These are phyloP conservation scores for Paraurostyla sp. DNA, from an alignment of 73 alveolate species.

Conservation along the genomic window DNA sequence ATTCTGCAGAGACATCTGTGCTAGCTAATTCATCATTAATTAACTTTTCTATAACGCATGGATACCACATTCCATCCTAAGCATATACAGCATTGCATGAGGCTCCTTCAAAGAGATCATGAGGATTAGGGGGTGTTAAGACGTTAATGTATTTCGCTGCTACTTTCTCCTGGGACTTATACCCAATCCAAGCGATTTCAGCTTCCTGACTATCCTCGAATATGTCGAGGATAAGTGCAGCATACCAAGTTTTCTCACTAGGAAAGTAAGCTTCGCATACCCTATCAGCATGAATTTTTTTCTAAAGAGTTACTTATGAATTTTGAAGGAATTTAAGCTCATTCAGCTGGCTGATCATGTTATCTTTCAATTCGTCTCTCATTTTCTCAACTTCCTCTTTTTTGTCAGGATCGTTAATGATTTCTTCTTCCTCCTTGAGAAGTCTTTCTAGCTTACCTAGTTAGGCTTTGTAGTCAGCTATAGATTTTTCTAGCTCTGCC, in stretches of 20 bases:
- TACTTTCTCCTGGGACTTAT: background rate
- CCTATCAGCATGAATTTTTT: slow-evolving; percentile 22
- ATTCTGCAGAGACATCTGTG: background rate
- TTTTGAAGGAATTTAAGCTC: slow-evolving; percentile 9
- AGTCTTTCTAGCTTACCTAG: background rate
- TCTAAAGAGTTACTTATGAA: background rate
- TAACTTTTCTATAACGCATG: slow-evolving; percentile 60
- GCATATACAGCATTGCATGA: slow-evolving; percentile 56
- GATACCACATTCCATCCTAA: slow-evolving; percentile 74
- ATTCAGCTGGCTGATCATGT: background rate
- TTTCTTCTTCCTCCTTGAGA: slow-evolving; percentile 1
- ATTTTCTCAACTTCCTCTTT: slow-evolving; percentile 7
- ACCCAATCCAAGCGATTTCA: slow-evolving; percentile 73
- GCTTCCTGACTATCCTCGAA: slow-evolving; percentile 52
- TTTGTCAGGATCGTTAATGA: background rate
- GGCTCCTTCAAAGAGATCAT: slow-evolving; percentile 61
- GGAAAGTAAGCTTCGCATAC: slow-evolving; percentile 51
- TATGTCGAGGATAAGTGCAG: slow-evolving; percentile 43
- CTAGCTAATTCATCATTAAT: slow-evolving; percentile 1
- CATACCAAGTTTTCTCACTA: slow-evolving; percentile 57
- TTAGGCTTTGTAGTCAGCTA: background rate
- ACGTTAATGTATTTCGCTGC: slow-evolving; percentile 22
- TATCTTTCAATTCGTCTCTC: slow-evolving; percentile 16
- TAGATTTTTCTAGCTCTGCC: background rate
- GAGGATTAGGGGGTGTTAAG: slow-evolving; percentile 52